phyloP scores from a whole-genome alignment of 2,329 filamentous ascomycete genomes.

The Aspergillus tubingensis region DNA sequence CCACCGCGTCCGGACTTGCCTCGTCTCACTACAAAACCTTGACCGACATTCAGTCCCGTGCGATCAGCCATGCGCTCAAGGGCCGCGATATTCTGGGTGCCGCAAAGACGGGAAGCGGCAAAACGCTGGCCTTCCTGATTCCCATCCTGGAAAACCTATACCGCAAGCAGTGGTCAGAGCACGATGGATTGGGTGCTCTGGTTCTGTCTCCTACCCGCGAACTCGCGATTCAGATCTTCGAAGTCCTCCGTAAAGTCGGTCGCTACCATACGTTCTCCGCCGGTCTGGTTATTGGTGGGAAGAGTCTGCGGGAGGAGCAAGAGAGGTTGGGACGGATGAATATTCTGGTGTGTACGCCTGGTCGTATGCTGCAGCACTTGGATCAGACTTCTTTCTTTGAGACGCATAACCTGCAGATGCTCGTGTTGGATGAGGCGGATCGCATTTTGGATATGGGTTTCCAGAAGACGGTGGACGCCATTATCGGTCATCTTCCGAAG shows the following conservation, averaged over 20 bases:
- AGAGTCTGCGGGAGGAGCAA: constrained; percentile 82
- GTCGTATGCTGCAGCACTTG: constrained; percentile 91
- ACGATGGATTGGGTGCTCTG: constrained; percentile 87
- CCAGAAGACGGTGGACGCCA: constrained; percentile 83
- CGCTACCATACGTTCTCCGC: constrained; percentile 88
- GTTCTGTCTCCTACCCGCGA: constrained; percentile 94
- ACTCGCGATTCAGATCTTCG: constrained; percentile 94
- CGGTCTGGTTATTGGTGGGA: constrained; percentile 89
- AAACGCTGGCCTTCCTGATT: constrained; percentile 89
- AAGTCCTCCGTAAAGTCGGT: constrained; percentile 87
- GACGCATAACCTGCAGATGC: constrained; percentile 84
- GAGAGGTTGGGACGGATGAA: constrained; percentile 90
- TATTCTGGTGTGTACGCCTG: constrained; percentile 92
- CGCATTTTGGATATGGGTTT: constrained; percentile 98
- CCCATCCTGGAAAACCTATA: constrained; percentile 93
- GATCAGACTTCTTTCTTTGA: constrained; percentile 91
- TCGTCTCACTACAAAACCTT: constrained; percentile 85
- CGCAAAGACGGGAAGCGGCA: constrained; percentile 92
- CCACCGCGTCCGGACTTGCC: constrained; percentile 77
- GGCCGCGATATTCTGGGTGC: constrained; percentile 87
- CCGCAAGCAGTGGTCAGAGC: constrained; percentile 82
- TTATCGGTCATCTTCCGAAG: constrained; percentile 85
- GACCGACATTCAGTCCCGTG: constrained; percentile 87
- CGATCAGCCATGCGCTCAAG: constrained; percentile 84
- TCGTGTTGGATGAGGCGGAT: constrained; percentile 94